Evolutionary conservation across 192 early-diverging fungal genomes (phyloP).

Genomic region (Coemansia sp.): DNA sequence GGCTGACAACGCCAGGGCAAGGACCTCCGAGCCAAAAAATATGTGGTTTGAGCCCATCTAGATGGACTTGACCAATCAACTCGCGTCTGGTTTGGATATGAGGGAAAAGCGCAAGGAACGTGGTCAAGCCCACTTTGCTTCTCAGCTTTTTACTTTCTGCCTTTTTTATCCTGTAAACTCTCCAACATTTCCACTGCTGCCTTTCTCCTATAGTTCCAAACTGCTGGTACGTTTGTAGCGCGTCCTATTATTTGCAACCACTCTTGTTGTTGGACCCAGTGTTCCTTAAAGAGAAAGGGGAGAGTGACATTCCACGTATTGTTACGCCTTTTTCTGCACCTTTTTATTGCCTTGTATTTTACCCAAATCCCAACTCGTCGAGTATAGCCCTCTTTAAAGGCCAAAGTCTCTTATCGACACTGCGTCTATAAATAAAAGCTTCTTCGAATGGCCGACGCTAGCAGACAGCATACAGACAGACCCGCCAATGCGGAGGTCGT

Average conservation of each 20-base stretch:
- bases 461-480: slow-evolving; percentile 15
- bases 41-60: no score
- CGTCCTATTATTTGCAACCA: slow-evolving; percentile 2
- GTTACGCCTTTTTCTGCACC: background rate
- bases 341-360: slow-evolving; percentile 3
- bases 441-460: slow-evolving; percentile 21
- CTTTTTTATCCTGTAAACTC: background rate
- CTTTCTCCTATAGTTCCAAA: background rate
- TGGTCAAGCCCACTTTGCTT: background rate
- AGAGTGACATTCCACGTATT: background rate
- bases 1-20: no score
- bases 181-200: background rate
- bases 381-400: background rate
- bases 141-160: background rate
- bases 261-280: background rate
- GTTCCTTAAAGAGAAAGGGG: background rate
- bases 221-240: slow-evolving; percentile 1
- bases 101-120: background rate
- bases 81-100: background rate
- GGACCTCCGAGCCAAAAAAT: no score
- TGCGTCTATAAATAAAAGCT: slow-evolving; percentile 5
- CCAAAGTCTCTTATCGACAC: background rate
- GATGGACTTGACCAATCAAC: background rate
- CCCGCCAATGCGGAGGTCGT: background rate
- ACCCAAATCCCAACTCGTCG: background rate